Evolutionary conservation across 768 basidiomycete species (phyloP), one percentile per base, ranked within the genome.

Genomic region (Trametes cubensis): DNA sequence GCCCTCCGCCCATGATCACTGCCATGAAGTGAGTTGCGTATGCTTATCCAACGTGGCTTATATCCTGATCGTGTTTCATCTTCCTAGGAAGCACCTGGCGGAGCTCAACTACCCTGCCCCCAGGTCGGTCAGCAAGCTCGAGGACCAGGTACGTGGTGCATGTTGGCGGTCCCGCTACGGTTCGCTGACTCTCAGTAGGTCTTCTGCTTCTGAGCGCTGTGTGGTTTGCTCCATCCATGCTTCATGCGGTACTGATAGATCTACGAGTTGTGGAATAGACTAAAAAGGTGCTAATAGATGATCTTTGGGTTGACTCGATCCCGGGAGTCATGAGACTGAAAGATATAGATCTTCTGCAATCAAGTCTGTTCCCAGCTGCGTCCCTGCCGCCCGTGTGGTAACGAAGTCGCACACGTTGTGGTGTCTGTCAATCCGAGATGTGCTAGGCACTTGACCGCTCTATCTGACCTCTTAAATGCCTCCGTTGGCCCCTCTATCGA

Each of bases 51-150:
- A 45, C 17, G 14, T 54, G 11, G 10, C 34, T 26, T 38, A 23
- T 15, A n/a, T 26, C n/a, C 47, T 60, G 55, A 58, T 58, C 23
- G 40, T 18, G 41, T 11, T 34, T 28, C 23, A 62, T 10, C 17
- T 55, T 8, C 5, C 11, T 64, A 95, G 93, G 81, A 94, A 90
- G 83, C 88, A 96, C 73, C 84, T 99, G 21, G 88, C 85, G 28
- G 90, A 89, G 55, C 85, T 99, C 71, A 87, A 85, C 67, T 97
- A 94, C 78, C 89, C 93, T 45, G 85, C 87, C 26, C 94, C 97
- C 6, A 85, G 90, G 65, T 86, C 93, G 7, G 83, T 97, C 77
- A 94, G 91, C 85, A 99, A 98, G 80, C 85, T 95, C 49, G 88
- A 83, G 56, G 95, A 98, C 74, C 85, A 92, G 83, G 92, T 89